Base-by-base conservation (phyloP, 106 monocot species). In the Narthecium ossifragum region DNA sequence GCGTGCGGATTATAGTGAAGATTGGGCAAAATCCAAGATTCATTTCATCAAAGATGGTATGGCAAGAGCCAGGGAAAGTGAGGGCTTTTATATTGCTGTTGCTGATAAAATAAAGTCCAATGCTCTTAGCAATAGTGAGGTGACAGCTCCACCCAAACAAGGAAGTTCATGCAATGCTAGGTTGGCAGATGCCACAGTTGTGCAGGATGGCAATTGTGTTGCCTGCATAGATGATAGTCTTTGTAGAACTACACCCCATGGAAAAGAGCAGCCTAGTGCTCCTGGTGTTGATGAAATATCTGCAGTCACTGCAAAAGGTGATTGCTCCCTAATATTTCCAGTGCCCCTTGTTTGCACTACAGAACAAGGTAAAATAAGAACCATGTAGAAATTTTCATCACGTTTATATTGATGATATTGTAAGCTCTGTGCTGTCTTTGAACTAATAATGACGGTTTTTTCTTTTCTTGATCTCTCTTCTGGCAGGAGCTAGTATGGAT, bases 1-100 rank as follows among this genome's bases (percentile, higher is more conserved):
- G 15, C 71, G 75, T 59, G 59, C 59, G 18, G 91, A 91, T 17
- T 80, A 86, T 55, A 70, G 73, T 53, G 79, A 85, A 71, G 90
- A 78, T 77, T 57, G 62, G 0, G 67, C 61, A 5, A 86, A 72
- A 65, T 61, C 78, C n/a, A 88, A 81, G 53, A 66, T 6, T 52
- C 66, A 46, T 57, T 48, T 57, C 45, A 34, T 14, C 23, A 88
- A 83, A 68, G 66, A 34, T 53, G 68, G 57, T 51, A 2, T 62
- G 52, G 53, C 68, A 80, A 63, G 32, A 70, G 48, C 58, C 13
- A 53, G 63, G 8, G 83, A 80, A 68, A 72, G 47, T 49, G 78
- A 73, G 54, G 63, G 66, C 8, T 75, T 39, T 61, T 70, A 63
- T 47, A 51, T 39, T 30, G 62, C 28, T 63, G 82, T 64, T 66